Percentiles rank a stretch among this genome's conserved stretches.
Evolutionary conservation across 352 stramenopile genomes (phyloP).

Genomic region (Aphanomyces euteiches): DNA sequence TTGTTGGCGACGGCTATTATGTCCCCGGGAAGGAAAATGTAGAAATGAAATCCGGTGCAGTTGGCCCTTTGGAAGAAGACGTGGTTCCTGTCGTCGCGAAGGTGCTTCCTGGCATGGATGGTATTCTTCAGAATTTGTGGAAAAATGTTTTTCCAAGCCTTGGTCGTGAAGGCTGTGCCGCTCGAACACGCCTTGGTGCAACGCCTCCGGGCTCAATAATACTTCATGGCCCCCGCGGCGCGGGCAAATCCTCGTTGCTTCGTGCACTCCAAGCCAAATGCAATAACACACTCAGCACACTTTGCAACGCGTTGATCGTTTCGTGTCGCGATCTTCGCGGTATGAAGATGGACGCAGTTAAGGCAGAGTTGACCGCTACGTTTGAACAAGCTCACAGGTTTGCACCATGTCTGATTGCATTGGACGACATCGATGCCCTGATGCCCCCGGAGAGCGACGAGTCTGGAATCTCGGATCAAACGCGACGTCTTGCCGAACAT

Average conservation of each 20-base stretch:
- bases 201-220: constrained; percentile 59
- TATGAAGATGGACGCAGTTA: constrained; percentile 84
- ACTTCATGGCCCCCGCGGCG: constrained; percentile 66
- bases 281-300: constrained; percentile 28
- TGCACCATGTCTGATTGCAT: constrained; percentile 58
- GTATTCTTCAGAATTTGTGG: constrained; percentile 14
- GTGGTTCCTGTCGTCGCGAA: not conserved
- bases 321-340: constrained; percentile 72
- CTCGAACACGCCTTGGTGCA: constrained; percentile 26
- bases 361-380: constrained; percentile 50
- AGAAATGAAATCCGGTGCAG: constrained; percentile 8
- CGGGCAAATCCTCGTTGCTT: constrained; percentile 74
- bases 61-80: not conserved
- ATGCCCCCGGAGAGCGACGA: constrained; percentile 77
- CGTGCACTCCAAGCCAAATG: constrained; percentile 40
- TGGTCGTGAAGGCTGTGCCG: constrained; percentile 10
- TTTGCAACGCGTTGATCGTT: constrained; percentile 45
- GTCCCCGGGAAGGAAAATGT: not conserved
- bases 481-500: constrained; percentile 75
- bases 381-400: constrained; percentile 49
- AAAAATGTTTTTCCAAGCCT: constrained; percentile 30
- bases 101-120: constrained; percentile 6
- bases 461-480: constrained; percentile 73
- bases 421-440: constrained; percentile 84
- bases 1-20: constrained; percentile 8